Conservation (phyloP, 1,139 yeast species). For the Candida albicans region DNA sequence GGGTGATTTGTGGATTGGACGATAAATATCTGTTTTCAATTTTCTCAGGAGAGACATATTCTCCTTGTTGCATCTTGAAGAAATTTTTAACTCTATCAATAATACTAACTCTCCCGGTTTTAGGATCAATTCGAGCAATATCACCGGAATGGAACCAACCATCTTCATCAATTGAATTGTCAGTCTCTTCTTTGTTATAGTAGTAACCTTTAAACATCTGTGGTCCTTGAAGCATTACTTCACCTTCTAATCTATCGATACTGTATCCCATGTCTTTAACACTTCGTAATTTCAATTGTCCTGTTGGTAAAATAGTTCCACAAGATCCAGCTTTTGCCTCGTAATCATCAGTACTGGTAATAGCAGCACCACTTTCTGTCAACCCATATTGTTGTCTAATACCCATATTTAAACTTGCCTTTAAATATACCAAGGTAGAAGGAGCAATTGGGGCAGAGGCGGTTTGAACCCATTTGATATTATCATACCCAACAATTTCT, state of each 20-base stretch:
- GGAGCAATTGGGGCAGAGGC: conserved; percentile 41
- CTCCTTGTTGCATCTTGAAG: conserved; percentile 43
- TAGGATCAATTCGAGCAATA: conserved; percentile 30
- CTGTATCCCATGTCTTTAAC: conserved; percentile 31
- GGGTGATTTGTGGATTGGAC: conserved; percentile 27
- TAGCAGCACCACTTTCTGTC: conserved; percentile 40
- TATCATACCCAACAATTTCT: conserved; percentile 30
- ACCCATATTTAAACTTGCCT: conserved; percentile 36
- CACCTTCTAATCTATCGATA: conserved; percentile 27
- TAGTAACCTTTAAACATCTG: conserved; percentile 32
- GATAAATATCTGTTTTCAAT: conserved; percentile 35
- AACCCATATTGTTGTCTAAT: conserved; percentile 38
- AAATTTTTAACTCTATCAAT: conserved; percentile 42
- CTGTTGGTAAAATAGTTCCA: conserved; percentile 30
- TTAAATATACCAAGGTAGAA: conserved; percentile 31
- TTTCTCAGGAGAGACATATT: conserved; percentile 38
- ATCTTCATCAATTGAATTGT: conserved; percentile 18
- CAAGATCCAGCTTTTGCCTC: conserved; percentile 37
- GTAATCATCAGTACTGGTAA: conserved; percentile 26
- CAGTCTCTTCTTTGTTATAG: conserved; percentile 27
- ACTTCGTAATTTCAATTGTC: conserved; percentile 28
- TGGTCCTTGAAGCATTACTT: conserved; percentile 33
- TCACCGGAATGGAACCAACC: conserved; percentile 45
- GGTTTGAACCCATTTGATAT: conserved; percentile 26
- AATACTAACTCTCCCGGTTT: conserved; percentile 28